phyloP scores from a whole-genome alignment of 2,329 filamentous ascomycete genomes.

The Alternaria consortialis region DNA sequence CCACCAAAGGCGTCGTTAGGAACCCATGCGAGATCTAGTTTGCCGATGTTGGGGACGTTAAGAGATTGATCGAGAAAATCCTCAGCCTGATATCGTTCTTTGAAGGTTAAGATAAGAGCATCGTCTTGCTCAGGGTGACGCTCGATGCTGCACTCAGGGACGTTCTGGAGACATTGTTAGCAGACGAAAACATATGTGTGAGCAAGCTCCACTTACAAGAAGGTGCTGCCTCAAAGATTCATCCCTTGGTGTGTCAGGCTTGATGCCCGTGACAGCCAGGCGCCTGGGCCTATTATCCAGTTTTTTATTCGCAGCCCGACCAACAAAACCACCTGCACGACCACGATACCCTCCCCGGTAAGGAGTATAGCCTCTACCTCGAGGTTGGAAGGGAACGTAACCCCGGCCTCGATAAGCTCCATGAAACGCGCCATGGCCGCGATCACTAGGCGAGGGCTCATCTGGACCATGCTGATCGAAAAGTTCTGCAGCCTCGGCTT shows the following conservation, averaged over 20 bases:
- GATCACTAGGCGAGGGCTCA: conserved; percentile 26
- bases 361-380: conserved; percentile 18
- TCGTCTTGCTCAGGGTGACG: conserved; percentile 51
- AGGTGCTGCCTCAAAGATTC: conserved; percentile 77
- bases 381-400: conserved; percentile 24
- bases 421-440: conserved; percentile 34
- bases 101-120: conserved; percentile 54
- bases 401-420: conserved; percentile 53
- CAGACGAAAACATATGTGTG: neutral
- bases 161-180: conserved; percentile 33
- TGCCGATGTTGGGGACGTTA: conserved; percentile 69
- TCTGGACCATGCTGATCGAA: conserved; percentile 64
- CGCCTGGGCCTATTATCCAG: conserved; percentile 79
- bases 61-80: conserved; percentile 66
- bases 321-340: conserved; percentile 41
- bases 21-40: conserved; percentile 74
- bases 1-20: conserved; percentile 38
- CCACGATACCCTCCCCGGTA: conserved; percentile 57
- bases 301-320: conserved; percentile 62
- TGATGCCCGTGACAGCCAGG: conserved; percentile 70
- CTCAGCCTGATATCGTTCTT: conserved; percentile 69
- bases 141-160: conserved; percentile 51
- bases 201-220: conserved; percentile 51
- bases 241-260: conserved; percentile 69
- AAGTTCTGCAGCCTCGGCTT: conserved; percentile 67